phyloP scores from a whole-genome alignment of 306 rosid species.

The Herpetospermum pedunculosum region DNA sequence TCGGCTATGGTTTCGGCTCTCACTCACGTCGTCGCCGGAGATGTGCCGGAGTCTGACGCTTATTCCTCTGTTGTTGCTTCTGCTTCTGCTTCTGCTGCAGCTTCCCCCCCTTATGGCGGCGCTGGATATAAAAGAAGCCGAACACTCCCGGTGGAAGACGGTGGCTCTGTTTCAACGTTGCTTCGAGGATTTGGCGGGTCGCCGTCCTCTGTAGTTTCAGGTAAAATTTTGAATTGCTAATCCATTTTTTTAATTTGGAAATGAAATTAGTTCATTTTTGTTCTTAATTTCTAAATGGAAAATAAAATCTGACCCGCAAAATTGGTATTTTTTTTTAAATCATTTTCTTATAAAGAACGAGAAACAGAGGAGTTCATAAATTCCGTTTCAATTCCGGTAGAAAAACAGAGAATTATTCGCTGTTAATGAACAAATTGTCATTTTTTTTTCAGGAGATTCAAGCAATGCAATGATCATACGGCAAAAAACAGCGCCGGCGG shows the following conservation, averaged over 20 bases:
- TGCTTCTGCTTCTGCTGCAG: background rate
- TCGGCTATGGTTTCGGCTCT: slow-evolving; percentile 31
- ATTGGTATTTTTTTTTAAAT: background rate
- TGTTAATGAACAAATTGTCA: background rate
- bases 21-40: slow-evolving; percentile 28
- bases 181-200: background rate
- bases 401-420: background rate
- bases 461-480: background rate
- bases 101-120: background rate
- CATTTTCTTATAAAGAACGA: background rate
- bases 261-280: no score
- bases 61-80: no score
- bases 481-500: background rate
- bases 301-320: background rate
- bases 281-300: no score
- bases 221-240: background rate
- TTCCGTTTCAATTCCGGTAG: background rate
- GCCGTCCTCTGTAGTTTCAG: background rate
- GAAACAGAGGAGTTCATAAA: background rate
- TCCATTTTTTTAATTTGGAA: no score
- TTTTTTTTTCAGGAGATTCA: background rate
- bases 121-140: background rate
- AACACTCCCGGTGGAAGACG: background rate
- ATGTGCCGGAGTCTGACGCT: no score
- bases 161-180: background rate